These are phyloP conservation scores for Penicillium freii DNA, from an alignment of 2,329 filamentous ascomycete species.

Conservation along the genomic window DNA sequence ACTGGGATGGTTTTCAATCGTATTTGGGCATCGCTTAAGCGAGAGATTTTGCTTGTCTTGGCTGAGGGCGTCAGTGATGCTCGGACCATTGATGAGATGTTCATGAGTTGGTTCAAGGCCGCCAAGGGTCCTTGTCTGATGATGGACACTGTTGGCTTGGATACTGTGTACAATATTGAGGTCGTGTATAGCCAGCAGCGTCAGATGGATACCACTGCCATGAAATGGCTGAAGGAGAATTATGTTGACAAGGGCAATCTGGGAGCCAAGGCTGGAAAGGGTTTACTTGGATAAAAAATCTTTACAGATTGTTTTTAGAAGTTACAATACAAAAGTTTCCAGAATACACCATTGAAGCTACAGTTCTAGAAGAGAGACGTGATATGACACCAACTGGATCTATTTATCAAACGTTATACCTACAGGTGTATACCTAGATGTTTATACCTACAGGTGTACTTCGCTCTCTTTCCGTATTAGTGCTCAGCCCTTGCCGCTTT, in stretches of 20 bases:
- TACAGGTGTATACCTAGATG: too few relatives aligned
- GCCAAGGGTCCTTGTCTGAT: conserved; percentile 22
- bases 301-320: neutral
- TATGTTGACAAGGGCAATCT: conserved; percentile 23
- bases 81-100: conserved; percentile 21
- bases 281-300: conserved; percentile 11
- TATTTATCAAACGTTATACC: neutral
- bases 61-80: conserved; percentile 21
- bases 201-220: conserved; percentile 7
- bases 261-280: conserved; percentile 18
- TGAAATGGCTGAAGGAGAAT: conserved; percentile 19
- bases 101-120: conserved; percentile 21
- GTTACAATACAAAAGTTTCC: neutral
- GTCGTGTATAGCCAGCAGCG: conserved; percentile 15
- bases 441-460: too few relatives aligned
- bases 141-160: conserved; percentile 26
- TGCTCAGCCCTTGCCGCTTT: too few relatives aligned
- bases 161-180: conserved; percentile 25
- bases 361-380: too few relatives aligned
- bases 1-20: conserved; percentile 22
- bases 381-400: neutral
- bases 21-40: conserved; percentile 21
- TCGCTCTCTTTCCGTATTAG: too few relatives aligned
- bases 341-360: neutral
- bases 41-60: conserved; percentile 19